Evolutionary conservation across 2,329 filamentous ascomycete genomes (phyloP), one percentile per base, ranked within the genome.

Genomic region (Aspergillus ochraceus): DNA sequence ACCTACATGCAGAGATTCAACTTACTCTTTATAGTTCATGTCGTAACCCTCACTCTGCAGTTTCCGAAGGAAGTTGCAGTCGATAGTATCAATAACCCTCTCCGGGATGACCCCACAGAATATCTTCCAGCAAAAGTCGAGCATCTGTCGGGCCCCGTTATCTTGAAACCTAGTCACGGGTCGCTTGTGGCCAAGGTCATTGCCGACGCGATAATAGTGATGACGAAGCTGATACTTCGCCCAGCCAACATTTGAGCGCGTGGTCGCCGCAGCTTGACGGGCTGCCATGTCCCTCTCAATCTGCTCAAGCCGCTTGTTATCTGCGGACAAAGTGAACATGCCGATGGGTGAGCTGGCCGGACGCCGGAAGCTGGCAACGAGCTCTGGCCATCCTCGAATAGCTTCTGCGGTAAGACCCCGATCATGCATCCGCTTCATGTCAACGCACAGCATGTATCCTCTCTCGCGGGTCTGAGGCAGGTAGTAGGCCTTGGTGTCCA

Each of bases 401-500:
- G 54, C 70, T 36, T 66, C 52, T 24, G 57, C 59, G 32, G 65
- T 49, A 24, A 70, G 52, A 2, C 63, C 64, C 6, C 67, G 61
- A 14, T 61, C 56, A 9, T 67, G 39, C 54, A 70, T 65, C 12
- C 64, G 67, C 5, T 59, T 42, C 39, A 64, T 74, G 58, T 84
- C 77, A n/a, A 88, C 69, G 14, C 82, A 84, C 30, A 89, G 68
- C 63, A 88, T 77, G 66, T 90, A 90, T 1, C 82, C 83, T 36
- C 88, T 80, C 46, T 77, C 74, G 1, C 88, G 80, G 0, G 88
- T 91, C 56, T 94, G 90, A 0, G 91, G 91, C 0, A 93, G 75
- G 60, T 91, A 90, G 66, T 83, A 92, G 3, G 89, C 75, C 69
- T 92, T 92, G 0, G 86, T 89, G 66, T 93, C 89, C 0, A 90